Evolutionary conservation across 345 rosid genomes (phyloP).

Genomic region (Bruguiera gymnorhiza): DNA sequence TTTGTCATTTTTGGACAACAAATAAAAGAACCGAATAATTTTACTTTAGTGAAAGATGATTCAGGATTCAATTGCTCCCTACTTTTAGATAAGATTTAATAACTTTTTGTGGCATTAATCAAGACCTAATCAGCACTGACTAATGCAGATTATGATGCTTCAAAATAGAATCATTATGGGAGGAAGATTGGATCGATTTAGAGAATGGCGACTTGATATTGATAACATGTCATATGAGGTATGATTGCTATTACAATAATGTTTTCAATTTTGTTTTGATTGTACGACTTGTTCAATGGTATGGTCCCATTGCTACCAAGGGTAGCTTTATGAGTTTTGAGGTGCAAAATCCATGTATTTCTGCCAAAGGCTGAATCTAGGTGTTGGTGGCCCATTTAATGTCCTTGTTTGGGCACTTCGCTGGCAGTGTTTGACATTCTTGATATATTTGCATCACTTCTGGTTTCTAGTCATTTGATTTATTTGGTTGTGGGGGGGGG

Average conservation of each 20-base stretch:
- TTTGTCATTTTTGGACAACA: no score
- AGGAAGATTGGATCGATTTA: conserved; percentile 48
- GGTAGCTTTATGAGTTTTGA: neutral
- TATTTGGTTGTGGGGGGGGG: conserved; percentile 2
- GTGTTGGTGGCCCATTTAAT: neutral
- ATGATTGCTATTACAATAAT: neutral
- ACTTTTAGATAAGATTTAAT: neutral
- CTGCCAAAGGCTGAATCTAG: neutral
- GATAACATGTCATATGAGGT: conserved; percentile 68
- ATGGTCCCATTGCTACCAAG: neutral
- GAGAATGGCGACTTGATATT: conserved; percentile 55
- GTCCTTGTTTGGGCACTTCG: neutral
- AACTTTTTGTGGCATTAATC: neutral
- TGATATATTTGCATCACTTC: neutral
- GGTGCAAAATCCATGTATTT: neutral
- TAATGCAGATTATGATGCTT: conserved; percentile 48
- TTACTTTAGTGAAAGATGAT: no score
- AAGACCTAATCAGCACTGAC: neutral
- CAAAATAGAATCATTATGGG: conserved; percentile 47
- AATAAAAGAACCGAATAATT: no score
- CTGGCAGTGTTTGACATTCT: neutral
- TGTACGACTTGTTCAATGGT: neutral
- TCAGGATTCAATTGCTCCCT: no score
- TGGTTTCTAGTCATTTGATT: neutral
- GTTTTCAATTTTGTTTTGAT: neutral